These are phyloP conservation scores for Daldinia sp. DNA, from an alignment of 2,329 filamentous ascomycete genomes.

Conservation along the genomic window DNA sequence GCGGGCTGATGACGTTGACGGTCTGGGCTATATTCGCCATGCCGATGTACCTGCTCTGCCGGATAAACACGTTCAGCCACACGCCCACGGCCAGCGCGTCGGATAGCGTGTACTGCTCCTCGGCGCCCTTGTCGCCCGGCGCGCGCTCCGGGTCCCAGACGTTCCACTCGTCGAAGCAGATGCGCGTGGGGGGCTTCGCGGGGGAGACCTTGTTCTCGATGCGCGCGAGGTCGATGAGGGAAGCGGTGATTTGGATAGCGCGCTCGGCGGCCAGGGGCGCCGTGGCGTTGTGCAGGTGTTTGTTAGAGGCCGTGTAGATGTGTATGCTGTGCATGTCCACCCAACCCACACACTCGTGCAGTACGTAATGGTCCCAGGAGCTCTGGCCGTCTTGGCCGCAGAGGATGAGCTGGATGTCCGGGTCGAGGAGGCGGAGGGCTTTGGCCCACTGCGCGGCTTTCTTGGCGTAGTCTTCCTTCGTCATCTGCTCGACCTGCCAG, in stretches of 20 bases:
- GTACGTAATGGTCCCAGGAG: constrained; percentile 76
- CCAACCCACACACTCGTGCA: constrained; percentile 71
- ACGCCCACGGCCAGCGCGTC: constrained; percentile 78
- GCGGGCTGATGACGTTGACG: constrained; percentile 79
- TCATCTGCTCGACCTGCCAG: constrained; percentile 73
- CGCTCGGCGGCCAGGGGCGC: constrained; percentile 76
- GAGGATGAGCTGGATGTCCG: constrained; percentile 72
- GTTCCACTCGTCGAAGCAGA: constrained; percentile 89
- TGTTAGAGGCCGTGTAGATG: constrained; percentile 72
- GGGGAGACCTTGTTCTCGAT: constrained; percentile 71
- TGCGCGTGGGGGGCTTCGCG: constrained; percentile 68
- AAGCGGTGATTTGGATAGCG: constrained; percentile 73
- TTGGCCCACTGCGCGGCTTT: constrained; percentile 77
- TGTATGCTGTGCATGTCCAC: constrained; percentile 87
- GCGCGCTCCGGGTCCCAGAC: constrained; percentile 80
- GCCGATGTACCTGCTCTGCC: constrained; percentile 73
- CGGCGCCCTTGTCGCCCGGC: constrained; percentile 74
- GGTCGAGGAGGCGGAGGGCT: constrained; percentile 75
- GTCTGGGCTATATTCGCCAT: constrained; percentile 83
- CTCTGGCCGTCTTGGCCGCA: constrained; percentile 76
- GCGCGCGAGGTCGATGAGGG: constrained; percentile 75
- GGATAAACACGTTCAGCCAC: constrained; percentile 80
- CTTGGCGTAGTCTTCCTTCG: constrained; percentile 73
- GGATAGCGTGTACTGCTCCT: constrained; percentile 77
- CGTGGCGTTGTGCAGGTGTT: constrained; percentile 60